Evolutionary conservation across 164 flowering plant genomes (phyloP).

Genomic region (Magnolia sinica): DNA sequence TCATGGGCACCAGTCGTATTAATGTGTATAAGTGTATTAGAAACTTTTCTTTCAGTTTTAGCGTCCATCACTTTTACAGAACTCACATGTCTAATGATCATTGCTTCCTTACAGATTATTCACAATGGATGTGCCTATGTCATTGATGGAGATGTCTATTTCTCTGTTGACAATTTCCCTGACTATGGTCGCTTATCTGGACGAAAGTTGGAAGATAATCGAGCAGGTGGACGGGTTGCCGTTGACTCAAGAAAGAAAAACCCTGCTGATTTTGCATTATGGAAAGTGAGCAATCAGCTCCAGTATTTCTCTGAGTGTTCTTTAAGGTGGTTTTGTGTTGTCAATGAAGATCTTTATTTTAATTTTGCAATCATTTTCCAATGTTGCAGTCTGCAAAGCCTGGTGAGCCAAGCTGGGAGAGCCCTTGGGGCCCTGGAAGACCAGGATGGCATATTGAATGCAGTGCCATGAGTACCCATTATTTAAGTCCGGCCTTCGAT

Average conservation of each 20-base stretch:
- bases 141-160: constrained; percentile 87
- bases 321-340: not conserved
- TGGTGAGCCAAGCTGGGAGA: constrained; percentile 89
- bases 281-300: constrained; percentile 56
- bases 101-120: constrained; percentile 54
- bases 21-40: not conserved
- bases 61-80: not conserved
- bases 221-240: constrained; percentile 87
- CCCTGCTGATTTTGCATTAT: constrained; percentile 91
- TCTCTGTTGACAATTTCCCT: constrained; percentile 68
- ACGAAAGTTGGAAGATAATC: constrained; percentile 65
- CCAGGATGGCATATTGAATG: constrained; percentile 99
- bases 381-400: constrained; percentile 76
- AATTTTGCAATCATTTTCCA: not conserved
- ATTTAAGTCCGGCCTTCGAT: constrained; percentile 65
- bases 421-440: constrained; percentile 97
- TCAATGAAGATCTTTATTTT: not conserved
- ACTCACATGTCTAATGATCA: not conserved
- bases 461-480: constrained; percentile 98
- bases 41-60: not conserved
- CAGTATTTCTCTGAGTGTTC: not conserved
- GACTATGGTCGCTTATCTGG: constrained; percentile 80
- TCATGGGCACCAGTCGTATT: not conserved
- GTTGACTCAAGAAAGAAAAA: constrained; percentile 71
- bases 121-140: constrained; percentile 63